A percentile compares a stretch with the other conserved stretches of the same genome.
Evolutionary conservation across 2,329 filamentous ascomycete species (phyloP).

Genomic region (Aspergillus persii): DNA sequence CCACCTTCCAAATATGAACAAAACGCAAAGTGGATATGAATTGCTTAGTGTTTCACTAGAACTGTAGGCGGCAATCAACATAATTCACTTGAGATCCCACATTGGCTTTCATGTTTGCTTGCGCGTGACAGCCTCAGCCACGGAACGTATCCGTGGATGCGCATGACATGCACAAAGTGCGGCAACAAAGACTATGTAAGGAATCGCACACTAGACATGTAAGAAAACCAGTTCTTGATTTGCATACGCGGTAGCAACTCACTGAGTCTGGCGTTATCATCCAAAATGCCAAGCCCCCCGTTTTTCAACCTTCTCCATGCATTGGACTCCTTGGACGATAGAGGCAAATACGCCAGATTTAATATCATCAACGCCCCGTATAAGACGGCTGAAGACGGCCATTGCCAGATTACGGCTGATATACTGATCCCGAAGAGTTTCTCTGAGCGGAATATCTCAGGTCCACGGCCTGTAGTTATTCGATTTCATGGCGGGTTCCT

Average conservation of each 20-base stretch:
- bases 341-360: neutral
- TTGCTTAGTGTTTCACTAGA: too few species aligned
- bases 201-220: too few species aligned
- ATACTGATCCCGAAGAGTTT: neutral
- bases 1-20: neutral
- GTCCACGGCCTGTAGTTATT: neutral
- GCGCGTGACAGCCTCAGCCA: too few species aligned
- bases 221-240: too few species aligned
- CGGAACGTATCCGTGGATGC: too few species aligned
- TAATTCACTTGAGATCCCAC: too few species aligned
- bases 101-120: too few species aligned
- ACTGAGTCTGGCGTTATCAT: too few species aligned
- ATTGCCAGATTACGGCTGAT: neutral
- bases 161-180: too few species aligned
- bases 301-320: constrained; percentile 1
- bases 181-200: too few species aligned
- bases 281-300: neutral
- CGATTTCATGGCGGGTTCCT: constrained; percentile 1
- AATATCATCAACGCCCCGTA: neutral
- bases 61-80: too few species aligned
- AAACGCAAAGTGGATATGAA: neutral
- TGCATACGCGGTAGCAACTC: too few species aligned
- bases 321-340: neutral
- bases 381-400: neutral
- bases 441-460: neutral